Evolutionary conservation across 257 asterid genomes (phyloP).

Genomic region (Solanum microdontum): DNA sequence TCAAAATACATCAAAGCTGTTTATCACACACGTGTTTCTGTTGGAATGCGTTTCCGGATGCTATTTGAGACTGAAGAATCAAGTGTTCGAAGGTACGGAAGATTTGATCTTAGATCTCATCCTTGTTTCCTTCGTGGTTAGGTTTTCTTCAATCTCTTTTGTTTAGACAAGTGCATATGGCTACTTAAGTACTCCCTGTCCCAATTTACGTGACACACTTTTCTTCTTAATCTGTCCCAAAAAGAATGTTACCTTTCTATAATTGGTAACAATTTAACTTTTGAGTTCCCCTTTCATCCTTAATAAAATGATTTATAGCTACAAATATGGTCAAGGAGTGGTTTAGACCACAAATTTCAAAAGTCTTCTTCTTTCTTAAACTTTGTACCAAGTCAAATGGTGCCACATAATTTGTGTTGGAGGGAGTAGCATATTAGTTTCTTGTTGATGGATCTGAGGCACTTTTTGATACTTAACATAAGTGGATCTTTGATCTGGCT

Average conservation of each 20-base stretch:
- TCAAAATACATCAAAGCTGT: slow-evolving; percentile 89
- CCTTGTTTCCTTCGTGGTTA: background rate
- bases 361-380: background rate
- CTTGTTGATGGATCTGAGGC: background rate
- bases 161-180: background rate
- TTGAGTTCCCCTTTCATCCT: background rate
- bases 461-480: background rate
- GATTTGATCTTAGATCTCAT: background rate
- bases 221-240: background rate
- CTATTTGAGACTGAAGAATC: slow-evolving; percentile 98
- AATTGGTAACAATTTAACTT: background rate
- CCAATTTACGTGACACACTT: background rate
- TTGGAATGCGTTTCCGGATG: slow-evolving; percentile 97
- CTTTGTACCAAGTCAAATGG: background rate
- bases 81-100: slow-evolving; percentile 79
- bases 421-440: background rate
- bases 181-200: background rate
- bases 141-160: background rate
- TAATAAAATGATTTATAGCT: background rate
- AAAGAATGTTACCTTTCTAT: background rate
- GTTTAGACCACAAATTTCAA: background rate
- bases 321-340: background rate
- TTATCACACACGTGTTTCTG: slow-evolving; percentile 87
- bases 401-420: background rate
- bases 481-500: background rate